phyloP scores from a whole-genome alignment of 163 green algal species.

The Picocystis sp. region DNA sequence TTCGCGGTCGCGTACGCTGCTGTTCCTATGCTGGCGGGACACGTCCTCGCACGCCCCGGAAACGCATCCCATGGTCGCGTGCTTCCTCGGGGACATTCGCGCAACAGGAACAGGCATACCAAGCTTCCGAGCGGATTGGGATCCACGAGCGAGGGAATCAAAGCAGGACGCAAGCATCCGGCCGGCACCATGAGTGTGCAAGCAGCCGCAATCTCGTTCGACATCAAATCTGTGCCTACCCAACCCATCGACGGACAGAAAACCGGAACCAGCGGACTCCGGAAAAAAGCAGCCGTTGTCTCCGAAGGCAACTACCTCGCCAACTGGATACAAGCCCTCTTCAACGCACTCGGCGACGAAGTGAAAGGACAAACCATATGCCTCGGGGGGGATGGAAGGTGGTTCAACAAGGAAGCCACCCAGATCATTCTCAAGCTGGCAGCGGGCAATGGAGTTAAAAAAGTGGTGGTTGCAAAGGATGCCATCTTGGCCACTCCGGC shows the following conservation, averaged over 20 bases:
- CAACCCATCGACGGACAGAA: conserved; percentile 96
- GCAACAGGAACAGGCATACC: too few species aligned
- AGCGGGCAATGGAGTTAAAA: conserved; percentile 77
- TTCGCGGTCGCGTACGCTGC: too few species aligned
- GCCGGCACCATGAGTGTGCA: too few species aligned
- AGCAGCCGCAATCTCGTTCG: too few species aligned
- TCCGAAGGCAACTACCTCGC: conserved; percentile 80
- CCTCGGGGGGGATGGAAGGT: conserved; percentile 89
- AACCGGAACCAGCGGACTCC: conserved; percentile 88
- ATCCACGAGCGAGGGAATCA: too few species aligned
- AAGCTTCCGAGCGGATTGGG: too few species aligned
- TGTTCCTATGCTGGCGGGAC: too few species aligned
- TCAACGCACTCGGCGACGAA: conserved; percentile 81
- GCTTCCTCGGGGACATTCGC: too few species aligned
- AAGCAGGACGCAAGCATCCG: too few species aligned
- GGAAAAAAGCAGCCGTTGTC: conserved; percentile 94
- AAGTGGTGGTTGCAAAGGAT: conserved; percentile 60
- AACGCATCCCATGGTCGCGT: too few species aligned
- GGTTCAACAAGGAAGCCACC: conserved; percentile 90
- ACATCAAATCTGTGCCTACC: conserved; percentile 43
- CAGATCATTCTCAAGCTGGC: conserved; percentile 95
- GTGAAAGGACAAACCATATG: conserved; percentile 62
- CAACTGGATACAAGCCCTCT: conserved; percentile 95
- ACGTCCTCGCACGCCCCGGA: too few species aligned
- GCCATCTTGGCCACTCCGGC: conserved; percentile 88